Conservation (phyloP, 1,139 yeast genomes). For the Pichia sp. region DNA sequence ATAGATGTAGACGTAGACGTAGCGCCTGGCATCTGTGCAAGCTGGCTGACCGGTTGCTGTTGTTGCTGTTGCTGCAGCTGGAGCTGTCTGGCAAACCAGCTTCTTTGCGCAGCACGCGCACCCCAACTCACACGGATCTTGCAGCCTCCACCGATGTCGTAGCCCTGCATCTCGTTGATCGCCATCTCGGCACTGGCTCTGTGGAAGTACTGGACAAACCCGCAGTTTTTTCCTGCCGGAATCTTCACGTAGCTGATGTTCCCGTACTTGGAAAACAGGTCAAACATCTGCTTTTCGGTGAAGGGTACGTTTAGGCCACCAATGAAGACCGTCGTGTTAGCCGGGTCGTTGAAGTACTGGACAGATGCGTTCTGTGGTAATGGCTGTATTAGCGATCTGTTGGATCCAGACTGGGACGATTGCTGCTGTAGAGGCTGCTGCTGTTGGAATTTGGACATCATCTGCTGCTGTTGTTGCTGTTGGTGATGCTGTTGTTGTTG, state of each 20-base stretch:
- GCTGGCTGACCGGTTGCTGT: constrained; percentile 7
- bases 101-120: constrained; percentile 36
- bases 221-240: constrained; percentile 69
- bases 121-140: constrained; percentile 75
- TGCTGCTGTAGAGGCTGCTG: background rate
- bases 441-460: background rate
- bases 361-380: constrained; percentile 31
- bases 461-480: background rate
- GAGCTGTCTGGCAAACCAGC: constrained; percentile 33
- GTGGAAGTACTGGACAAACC: constrained; percentile 61
- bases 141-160: constrained; percentile 58
- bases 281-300: constrained; percentile 54
- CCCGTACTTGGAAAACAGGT: constrained; percentile 64
- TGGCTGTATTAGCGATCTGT: constrained; percentile 26
- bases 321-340: constrained; percentile 69
- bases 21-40: background rate
- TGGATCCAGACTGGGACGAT: background rate
- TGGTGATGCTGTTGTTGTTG: constrained; percentile 7
- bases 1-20: constrained; percentile 25
- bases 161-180: constrained; percentile 70
- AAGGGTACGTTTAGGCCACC: constrained; percentile 61
- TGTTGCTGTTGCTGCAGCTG: constrained; percentile 26
- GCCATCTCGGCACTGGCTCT: constrained; percentile 72
- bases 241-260: constrained; percentile 61
- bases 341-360: constrained; percentile 49